A percentile compares a stretch with the other conserved stretches of the same genome.
Evolutionary conservation across 768 basidiomycete genomes (phyloP).

Genomic region (Coprinopsis marcescibilis): DNA sequence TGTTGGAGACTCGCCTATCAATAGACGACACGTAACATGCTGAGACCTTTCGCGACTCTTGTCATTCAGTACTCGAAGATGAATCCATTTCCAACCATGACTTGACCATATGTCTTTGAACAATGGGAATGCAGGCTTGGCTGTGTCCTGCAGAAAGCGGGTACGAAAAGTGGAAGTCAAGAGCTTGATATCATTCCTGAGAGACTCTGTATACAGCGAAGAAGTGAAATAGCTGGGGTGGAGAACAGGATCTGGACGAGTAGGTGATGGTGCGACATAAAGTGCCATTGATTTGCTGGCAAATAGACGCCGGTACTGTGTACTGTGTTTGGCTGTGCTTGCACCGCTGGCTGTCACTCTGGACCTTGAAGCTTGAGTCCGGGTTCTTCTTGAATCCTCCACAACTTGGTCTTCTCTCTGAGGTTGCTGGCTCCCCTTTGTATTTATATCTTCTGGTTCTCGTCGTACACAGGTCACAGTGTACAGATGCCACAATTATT

Average conservation of each 20-base stretch:
- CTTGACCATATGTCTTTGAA: constrained; percentile 69
- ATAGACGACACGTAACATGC: constrained; percentile 51
- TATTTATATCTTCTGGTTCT: constrained; percentile 4
- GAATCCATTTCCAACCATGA: constrained; percentile 70
- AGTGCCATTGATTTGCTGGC: constrained; percentile 14
- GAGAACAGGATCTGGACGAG: constrained; percentile 55
- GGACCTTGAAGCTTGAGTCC: background rate
- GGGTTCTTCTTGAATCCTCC: background rate
- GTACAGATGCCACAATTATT: constrained; percentile 44
- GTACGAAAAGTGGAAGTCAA: constrained; percentile 51
- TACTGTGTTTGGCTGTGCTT: background rate
- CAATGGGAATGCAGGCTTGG: constrained; percentile 48
- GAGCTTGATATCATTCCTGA: constrained; percentile 56
- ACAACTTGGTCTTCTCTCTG: background rate
- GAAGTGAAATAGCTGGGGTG: constrained; percentile 80
- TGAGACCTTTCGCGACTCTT: constrained; percentile 62
- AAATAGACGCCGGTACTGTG: background rate
- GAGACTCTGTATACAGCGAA: constrained; percentile 58
- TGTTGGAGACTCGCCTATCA: constrained; percentile 47
- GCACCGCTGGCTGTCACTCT: no score
- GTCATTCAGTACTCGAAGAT: constrained; percentile 67
- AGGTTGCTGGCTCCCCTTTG: constrained; percentile 7
- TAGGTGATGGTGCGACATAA: constrained; percentile 49
- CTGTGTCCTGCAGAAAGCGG: constrained; percentile 31
- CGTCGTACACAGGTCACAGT: no score